These are phyloP conservation scores for Saccharomyces jurei DNA, from an alignment of 805 yeast species.

Conservation along the genomic window DNA sequence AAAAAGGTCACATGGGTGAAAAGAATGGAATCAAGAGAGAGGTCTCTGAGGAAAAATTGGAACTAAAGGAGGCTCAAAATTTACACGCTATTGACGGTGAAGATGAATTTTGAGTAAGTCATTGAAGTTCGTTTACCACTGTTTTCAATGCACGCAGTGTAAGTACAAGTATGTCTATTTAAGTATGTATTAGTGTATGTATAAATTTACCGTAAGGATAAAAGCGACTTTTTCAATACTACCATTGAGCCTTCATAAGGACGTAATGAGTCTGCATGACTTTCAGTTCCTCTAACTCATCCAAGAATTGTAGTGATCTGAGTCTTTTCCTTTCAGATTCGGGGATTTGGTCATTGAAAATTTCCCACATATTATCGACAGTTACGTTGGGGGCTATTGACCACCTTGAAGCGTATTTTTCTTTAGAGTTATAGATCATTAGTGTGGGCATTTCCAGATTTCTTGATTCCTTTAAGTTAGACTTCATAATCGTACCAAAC, in stretches of 20 bases:
- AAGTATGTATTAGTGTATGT: constrained; percentile 40
- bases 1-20: constrained; percentile 11
- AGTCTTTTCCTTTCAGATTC: constrained; percentile 35
- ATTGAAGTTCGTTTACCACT: neutral
- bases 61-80: constrained; percentile 3
- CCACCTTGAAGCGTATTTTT: constrained; percentile 21
- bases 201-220: neutral
- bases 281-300: constrained; percentile 51
- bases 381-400: constrained; percentile 1
- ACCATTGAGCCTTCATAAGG: constrained; percentile 28
- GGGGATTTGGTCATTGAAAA: constrained; percentile 29
- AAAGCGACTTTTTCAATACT: neutral
- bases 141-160: neutral
- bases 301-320: constrained; percentile 43
- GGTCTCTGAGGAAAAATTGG: neutral
- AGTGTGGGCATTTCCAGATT: constrained; percentile 37
- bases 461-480: constrained; percentile 41
- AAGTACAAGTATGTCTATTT: constrained; percentile 27
- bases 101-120: neutral
- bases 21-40: neutral
- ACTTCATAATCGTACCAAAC: constrained; percentile 49
- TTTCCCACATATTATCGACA: constrained; percentile 31
- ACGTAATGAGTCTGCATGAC: constrained; percentile 48
- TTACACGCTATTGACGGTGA: constrained; percentile 6
- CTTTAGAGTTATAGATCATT: constrained; percentile 34